Base-by-base conservation (phyloP, 495 filamentous ascomycete species). In the Xylaria nigripes region DNA sequence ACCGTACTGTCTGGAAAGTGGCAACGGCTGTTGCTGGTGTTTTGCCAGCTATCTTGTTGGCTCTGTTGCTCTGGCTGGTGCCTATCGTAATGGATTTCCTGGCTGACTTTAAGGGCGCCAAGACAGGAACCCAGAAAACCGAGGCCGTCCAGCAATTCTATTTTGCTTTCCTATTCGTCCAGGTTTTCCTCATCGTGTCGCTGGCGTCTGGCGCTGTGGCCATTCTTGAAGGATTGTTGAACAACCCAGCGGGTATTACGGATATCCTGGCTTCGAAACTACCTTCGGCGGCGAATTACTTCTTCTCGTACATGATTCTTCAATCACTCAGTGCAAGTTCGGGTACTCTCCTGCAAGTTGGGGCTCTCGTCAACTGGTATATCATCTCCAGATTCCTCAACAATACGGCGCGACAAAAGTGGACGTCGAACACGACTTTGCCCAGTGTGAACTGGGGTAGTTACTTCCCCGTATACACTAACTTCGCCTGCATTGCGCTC, bases 261-360 rank as follows among this genome's bases (percentile, higher is more conserved):
- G 65, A 81, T 22, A 73, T 89, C n/a, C 68, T 98, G 50, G 93
- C 92, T 2, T 64, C 74, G 25, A 92, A 92, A 59, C 76, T 98
- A 34, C 93, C 93, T 36, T 86, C 84, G 68, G 88, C 91, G 2
- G 85, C 88, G 56, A 95, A 96, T 65, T 97, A 96, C 70, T 98
- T 97, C 74, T 97, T 96, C 74, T 90, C 88, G 4, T 98, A 98
- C 75, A 90, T 98, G 83, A 83, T 97, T 66, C 81, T 98, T 18
- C 94, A 96, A 64, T 89, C 90, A 15, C 77, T 98, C 61, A 87
- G 87, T 54, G 86, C 86, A 60, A 94, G 89, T 69, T 91, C 92
- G 23, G 90, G 89, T 62, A 89, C 89, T 12, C 75, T 98, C 12
- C 76, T 95, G n/a, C 94, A 98, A 62, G 81, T 95, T 45, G 79